A percentile compares a stretch with the other conserved stretches of the same genome.
phyloP scores from a whole-genome alignment of 805 yeast genomes.

The Ogataea henricii region DNA sequence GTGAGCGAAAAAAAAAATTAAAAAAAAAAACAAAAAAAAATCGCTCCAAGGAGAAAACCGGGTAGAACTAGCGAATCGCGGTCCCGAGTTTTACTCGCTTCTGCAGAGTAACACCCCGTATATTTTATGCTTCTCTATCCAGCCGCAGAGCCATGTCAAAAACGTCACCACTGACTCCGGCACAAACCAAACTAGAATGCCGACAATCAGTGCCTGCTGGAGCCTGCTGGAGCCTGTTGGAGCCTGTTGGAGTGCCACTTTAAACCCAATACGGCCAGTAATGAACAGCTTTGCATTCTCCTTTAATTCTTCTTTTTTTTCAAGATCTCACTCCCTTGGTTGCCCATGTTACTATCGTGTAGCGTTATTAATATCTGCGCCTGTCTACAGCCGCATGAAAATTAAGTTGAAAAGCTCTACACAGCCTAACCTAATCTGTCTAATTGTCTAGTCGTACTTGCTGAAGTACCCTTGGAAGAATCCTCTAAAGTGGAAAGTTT shows the following conservation, averaged over 20 bases:
- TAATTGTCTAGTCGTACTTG: constrained; percentile 15
- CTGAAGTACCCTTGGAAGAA: constrained; percentile 24
- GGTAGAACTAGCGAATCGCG: constrained; percentile 7
- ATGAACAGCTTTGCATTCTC: too few species aligned
- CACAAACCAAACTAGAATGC: neutral
- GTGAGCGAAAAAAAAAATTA: constrained; percentile 1
- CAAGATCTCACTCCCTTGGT: too few species aligned
- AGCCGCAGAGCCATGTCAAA: constrained; percentile 2
- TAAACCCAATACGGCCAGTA: too few species aligned
- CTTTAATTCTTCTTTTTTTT: too few species aligned
- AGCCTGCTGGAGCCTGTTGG: too few species aligned
- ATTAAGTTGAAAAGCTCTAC: neutral
- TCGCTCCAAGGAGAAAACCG: constrained; percentile 8
- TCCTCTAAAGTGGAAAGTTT: constrained; percentile 26
- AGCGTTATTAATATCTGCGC: too few species aligned
- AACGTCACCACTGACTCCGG: neutral
- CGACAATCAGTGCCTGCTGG: neutral
- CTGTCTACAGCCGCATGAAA: too few species aligned
- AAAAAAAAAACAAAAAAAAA: neutral
- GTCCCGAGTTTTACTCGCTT: neutral
- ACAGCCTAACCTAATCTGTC: neutral
- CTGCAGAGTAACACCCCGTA: constrained; percentile 5
- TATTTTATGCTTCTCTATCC: neutral
- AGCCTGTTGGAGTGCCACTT: too few species aligned
- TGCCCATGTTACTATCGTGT: too few species aligned